Evolutionary conservation across 306 rosid genomes (phyloP), one percentile per base, ranked within the genome.

Genomic region (Abrus pulchellus): DNA sequence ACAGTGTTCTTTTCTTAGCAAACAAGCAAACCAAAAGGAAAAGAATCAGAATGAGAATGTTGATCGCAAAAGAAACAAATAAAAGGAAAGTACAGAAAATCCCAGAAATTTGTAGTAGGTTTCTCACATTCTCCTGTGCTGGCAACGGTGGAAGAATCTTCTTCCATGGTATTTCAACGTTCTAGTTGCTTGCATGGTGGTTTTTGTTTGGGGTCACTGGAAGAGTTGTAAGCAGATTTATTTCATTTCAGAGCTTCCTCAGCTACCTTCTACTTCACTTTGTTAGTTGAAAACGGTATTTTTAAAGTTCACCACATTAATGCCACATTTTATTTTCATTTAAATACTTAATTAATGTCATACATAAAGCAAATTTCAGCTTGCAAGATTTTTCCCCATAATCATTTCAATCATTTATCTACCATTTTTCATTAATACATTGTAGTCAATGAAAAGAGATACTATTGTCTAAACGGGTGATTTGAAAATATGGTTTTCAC

Each of bases 31-130:
- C 83, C 49, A 40, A 84, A 85, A 82, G 79, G 33, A 13, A 64
- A 75, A 64, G 91, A 86, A 80, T 86, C 61, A 76, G 49, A 75
- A 82, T 82, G 45, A 61, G 82, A 63, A 43, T 49, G 78, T 83
- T 52, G 54, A 29, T 75, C 67, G 53, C 59, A 29, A 62, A 82
- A 80, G 70, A 49, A 70, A 75, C 65, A 62, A 48, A 27, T 29
- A 50, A 43, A 62, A 78, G 7, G 72, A 59, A 33, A 68, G 40
- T 44, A 50, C 4, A 32, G 76, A 63, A 75, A 53, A 57, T 50
- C 32, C 81, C 73, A 59, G 81, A 81, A 81, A 12, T 38, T 49
- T 27, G 71, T 48, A 11, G 36, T 34, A 27, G 20, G 47, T 79
- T 77, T 67, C 60, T 65, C 55, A 52, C 49, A 36, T 66, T 75